A percentile compares a stretch with the other conserved stretches of the same genome.
Conservation (phyloP, 73 alveolate genomes). For the Paramecium caudatum region DNA sequence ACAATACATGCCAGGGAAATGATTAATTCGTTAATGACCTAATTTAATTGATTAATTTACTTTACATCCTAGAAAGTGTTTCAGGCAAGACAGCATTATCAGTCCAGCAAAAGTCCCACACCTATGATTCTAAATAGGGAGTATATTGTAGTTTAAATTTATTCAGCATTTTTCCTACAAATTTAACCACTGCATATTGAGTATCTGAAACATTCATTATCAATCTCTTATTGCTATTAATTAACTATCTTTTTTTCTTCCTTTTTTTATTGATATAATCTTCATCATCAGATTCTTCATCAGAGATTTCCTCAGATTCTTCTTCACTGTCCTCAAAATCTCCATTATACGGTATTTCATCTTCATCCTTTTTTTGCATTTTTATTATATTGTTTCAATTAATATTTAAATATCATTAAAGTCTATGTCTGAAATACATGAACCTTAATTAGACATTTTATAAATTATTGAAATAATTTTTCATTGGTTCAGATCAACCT, state of each 20-base stretch:
- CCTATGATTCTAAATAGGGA: conserved; percentile 76
- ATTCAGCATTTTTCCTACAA: conserved; percentile 70
- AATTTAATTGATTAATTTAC: conserved; percentile 22
- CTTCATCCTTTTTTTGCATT: conserved; percentile 10
- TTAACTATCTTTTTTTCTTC: conserved; percentile 17
- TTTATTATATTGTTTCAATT: too few relatives aligned
- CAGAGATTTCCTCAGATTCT: conserved; percentile 17
- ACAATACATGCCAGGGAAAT: conserved; percentile 89
- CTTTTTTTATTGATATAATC: neutral
- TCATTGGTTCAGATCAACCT: too few relatives aligned
- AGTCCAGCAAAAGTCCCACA: conserved; percentile 83
- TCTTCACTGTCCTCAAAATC: conserved; percentile 62
- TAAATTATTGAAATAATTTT: too few relatives aligned
- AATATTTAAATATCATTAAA: too few relatives aligned
- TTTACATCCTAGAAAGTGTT: conserved; percentile 79
- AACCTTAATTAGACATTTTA: too few relatives aligned
- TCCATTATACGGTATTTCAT: conserved; percentile 67
- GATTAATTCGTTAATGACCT: conserved; percentile 86
- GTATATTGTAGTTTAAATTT: conserved; percentile 64
- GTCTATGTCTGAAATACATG: too few relatives aligned
- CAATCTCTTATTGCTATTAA: neutral
- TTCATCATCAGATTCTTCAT: conserved; percentile 23
- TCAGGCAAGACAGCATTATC: conserved; percentile 81
- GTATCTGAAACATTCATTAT: conserved; percentile 74
- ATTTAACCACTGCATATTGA: conserved; percentile 75